These are phyloP conservation scores for Pouteria glomerata DNA, from an alignment of 148 eudicot species.

Conservation along the genomic window DNA sequence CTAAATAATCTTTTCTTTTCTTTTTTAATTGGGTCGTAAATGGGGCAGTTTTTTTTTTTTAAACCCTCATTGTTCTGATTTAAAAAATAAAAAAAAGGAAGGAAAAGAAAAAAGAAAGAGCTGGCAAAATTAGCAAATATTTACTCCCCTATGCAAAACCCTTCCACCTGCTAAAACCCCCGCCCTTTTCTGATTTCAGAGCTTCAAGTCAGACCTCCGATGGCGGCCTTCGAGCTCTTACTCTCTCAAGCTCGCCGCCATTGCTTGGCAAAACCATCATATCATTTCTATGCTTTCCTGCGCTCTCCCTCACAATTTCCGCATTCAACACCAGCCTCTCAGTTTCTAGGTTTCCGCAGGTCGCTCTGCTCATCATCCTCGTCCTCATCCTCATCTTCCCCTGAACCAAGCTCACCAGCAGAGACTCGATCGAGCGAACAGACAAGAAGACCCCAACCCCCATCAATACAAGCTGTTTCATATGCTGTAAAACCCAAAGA, in stretches of 20 bases:
- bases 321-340: neutral
- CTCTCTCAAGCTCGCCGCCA: slow-evolving; percentile 40
- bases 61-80: too few relatives aligned
- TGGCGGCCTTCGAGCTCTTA: slow-evolving; percentile 40
- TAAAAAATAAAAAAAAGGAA: too few relatives aligned
- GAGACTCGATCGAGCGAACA: neutral
- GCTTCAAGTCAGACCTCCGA: slow-evolving; percentile 5
- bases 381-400: slow-evolving; percentile 12
- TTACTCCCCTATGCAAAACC: slow-evolving; percentile 4
- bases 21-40: too few relatives aligned
- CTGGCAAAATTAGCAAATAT: too few relatives aligned
- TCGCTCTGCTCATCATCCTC: slow-evolving; percentile 21
- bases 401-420: slow-evolving; percentile 3
- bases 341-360: slow-evolving; percentile 16
- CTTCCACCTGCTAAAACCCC: neutral
- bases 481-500: slow-evolving; percentile 48
- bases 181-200: neutral
- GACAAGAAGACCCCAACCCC: slow-evolving; percentile 8
- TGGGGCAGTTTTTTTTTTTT: too few relatives aligned
- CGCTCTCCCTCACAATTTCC: slow-evolving; percentile 3
- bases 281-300: slow-evolving; percentile 11
- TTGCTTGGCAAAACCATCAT: slow-evolving; percentile 12
- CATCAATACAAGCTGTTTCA: slow-evolving; percentile 40
- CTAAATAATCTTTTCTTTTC: too few relatives aligned
- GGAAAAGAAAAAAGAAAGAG: too few relatives aligned